phyloP scores from a whole-genome alignment of 2,329 filamentous ascomycete genomes.

The Aspergillus floridensis region DNA sequence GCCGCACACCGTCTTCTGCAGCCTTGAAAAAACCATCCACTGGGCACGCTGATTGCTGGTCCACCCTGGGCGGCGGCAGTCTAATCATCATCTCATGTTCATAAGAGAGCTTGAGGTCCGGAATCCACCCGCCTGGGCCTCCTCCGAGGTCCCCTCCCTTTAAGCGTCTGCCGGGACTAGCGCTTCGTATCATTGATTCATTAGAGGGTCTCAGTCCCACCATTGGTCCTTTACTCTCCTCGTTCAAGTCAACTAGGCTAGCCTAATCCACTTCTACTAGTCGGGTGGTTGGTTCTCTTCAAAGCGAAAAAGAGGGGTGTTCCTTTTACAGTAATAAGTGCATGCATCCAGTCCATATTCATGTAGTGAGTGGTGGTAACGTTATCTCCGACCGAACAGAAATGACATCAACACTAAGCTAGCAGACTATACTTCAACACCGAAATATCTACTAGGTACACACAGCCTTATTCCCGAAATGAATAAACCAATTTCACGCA shows the following conservation, averaged over 20 bases:
- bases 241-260: neutral
- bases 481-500: neutral
- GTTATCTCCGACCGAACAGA: no score
- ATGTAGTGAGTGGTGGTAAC: no score
- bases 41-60: neutral
- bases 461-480: neutral
- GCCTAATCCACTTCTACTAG: no score
- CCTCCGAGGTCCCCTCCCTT: neutral
- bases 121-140: neutral
- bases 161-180: neutral
- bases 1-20: slow-evolving; percentile 5
- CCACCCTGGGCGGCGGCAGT: neutral
- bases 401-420: no score
- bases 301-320: no score
- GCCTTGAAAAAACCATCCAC: neutral
- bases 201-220: neutral
- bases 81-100: neutral
- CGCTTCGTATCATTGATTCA: neutral
- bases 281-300: no score
- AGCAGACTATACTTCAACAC: no score
- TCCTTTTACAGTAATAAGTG: no score
- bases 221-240: neutral
- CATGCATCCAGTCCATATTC: no score
- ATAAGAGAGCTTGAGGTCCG: neutral
- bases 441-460: neutral